Evolutionary conservation across 805 yeast species (phyloP).

Genomic region (Pichia cabralensis): DNA sequence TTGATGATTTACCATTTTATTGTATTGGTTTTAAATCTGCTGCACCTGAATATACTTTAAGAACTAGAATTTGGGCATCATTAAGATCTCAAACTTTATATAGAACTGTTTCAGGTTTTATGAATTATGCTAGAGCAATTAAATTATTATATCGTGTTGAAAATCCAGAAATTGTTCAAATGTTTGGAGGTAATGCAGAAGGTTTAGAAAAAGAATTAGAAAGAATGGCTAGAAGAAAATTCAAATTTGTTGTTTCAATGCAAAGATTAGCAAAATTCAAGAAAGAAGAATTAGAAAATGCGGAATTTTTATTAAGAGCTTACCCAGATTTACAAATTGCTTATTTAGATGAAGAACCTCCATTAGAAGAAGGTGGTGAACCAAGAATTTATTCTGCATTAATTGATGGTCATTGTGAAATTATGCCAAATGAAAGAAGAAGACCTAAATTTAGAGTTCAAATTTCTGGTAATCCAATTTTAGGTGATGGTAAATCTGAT

Average conservation of each 20-base stretch:
- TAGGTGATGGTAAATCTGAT: conserved; percentile 86
- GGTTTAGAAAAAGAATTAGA: conserved; percentile 92
- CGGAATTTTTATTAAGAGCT: conserved; percentile 72
- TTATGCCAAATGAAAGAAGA: conserved; percentile 62
- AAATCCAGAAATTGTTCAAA: conserved; percentile 90
- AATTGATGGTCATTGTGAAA: conserved; percentile 74
- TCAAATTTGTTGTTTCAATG: conserved; percentile 75
- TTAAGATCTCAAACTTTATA: conserved; percentile 92
- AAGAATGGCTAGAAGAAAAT: conserved; percentile 77
- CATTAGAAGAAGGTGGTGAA: conserved; percentile 58
- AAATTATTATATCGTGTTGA: conserved; percentile 90
- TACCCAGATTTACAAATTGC: conserved; percentile 86
- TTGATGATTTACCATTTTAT: conserved; percentile 88
- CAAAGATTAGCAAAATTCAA: conserved; percentile 68
- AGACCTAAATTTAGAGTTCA: conserved; percentile 69
- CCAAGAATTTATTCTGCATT: conserved; percentile 66
- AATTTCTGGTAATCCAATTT: conserved; percentile 74
- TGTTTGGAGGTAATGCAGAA: conserved; percentile 98
- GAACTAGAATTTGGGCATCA: conserved; percentile 98
- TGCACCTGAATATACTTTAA: conserved; percentile 89
- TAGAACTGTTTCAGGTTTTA: conserved; percentile 95
- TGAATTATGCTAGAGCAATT: conserved; percentile 96
- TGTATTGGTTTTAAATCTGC: conserved; percentile 97
- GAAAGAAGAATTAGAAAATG: conserved; percentile 68
- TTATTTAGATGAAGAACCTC: conserved; percentile 88